Evolutionary conservation across 2,329 filamentous ascomycete genomes (phyloP).

Genomic region (Monosporascus sp.): DNA sequence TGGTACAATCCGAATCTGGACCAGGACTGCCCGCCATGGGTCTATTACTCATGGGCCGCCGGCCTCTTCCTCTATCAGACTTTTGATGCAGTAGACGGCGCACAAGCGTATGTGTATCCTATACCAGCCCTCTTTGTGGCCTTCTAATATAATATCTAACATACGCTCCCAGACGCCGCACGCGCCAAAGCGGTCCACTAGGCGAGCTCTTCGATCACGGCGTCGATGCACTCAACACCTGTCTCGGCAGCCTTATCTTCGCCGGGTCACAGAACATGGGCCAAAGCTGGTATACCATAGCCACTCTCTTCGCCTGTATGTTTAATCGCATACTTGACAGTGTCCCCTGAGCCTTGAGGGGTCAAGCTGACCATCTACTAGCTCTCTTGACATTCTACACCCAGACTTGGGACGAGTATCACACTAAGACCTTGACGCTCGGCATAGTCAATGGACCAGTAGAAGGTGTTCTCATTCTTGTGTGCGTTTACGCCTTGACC

Average conservation of each 20-base stretch:
- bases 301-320: conserved; percentile 76
- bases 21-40: conserved; percentile 89
- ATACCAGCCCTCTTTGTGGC: not conserved
- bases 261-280: conserved; percentile 89
- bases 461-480: conserved; percentile 84
- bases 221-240: conserved; percentile 93
- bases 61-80: conserved; percentile 96
- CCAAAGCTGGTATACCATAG: conserved; percentile 83
- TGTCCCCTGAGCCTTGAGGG: not conserved
- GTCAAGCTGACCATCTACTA: conserved; percentile 29
- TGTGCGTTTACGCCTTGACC: conserved; percentile 76
- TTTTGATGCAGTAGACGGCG: conserved; percentile 93
- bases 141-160: conserved; percentile 5
- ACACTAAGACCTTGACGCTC: conserved; percentile 91
- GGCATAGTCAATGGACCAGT: conserved; percentile 92
- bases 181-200: conserved; percentile 84
- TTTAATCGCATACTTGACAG: conserved; percentile 6
- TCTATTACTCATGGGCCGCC: conserved; percentile 86
- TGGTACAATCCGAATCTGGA: conserved; percentile 96
- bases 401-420: conserved; percentile 99
- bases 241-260: conserved; percentile 89
- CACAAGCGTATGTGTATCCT: conserved; percentile 67
- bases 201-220: conserved; percentile 97
- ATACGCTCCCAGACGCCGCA: conserved; percentile 60
- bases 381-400: conserved; percentile 94